phyloP scores from a whole-genome alignment of 2,329 filamentous ascomycete genomes.

The Celoporthe dispersa region DNA sequence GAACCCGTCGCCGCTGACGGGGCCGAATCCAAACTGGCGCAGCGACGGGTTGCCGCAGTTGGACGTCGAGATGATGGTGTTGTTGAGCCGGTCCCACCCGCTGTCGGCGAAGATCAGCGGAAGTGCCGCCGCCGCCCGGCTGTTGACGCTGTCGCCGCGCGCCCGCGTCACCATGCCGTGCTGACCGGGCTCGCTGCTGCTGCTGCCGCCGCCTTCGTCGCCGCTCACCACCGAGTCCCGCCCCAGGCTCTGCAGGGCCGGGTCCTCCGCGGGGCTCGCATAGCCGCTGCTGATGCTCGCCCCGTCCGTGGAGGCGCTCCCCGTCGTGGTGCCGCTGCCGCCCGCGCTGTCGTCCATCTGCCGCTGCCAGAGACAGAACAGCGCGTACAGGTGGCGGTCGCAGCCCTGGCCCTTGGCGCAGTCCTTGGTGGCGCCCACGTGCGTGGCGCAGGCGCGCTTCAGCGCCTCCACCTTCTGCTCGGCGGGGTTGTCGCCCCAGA shows the following conservation, averaged over 20 bases:
- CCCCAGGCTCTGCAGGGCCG: constrained; percentile 57
- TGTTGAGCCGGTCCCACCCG: constrained; percentile 96
- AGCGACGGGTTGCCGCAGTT: constrained; percentile 97
- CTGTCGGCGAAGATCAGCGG: constrained; percentile 84
- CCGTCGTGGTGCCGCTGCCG: constrained; percentile 49
- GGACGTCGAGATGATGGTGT: constrained; percentile 92
- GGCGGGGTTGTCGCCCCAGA: constrained; percentile 89
- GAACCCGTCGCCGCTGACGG: constrained; percentile 90
- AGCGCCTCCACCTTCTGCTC: constrained; percentile 85
- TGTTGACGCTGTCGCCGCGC: constrained; percentile 60
- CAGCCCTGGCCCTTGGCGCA: constrained; percentile 90
- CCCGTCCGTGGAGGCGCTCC: neutral
- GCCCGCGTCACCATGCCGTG: constrained; percentile 44
- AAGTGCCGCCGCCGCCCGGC: constrained; percentile 51
- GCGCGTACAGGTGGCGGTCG: constrained; percentile 89
- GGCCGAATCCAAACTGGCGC: constrained; percentile 95
- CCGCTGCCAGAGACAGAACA: constrained; percentile 95
- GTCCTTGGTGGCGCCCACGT: constrained; percentile 77
- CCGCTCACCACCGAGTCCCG: constrained; percentile 52
- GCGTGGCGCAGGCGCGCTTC: constrained; percentile 80
- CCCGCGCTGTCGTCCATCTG: constrained; percentile 74
- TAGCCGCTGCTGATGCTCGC: constrained; percentile 57
- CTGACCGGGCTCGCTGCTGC: constrained; percentile 37
- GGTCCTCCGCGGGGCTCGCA: constrained; percentile 62
- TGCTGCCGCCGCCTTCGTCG: neutral